Evolutionary conservation across 768 basidiomycete species (phyloP).

Genomic region (Cyathus striatus): DNA sequence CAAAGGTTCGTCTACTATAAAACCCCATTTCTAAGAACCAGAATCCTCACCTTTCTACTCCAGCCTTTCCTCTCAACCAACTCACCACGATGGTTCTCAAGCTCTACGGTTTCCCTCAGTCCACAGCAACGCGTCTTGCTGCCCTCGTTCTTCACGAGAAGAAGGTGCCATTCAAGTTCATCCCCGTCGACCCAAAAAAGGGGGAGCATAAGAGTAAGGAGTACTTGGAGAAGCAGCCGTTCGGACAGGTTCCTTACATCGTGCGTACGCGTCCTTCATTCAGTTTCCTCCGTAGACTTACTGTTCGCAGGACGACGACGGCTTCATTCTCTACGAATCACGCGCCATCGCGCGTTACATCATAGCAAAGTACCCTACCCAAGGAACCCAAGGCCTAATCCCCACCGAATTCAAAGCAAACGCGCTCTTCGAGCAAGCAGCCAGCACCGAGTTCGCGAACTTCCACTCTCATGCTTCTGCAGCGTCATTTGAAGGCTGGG

Average conservation of each 20-base stretch:
- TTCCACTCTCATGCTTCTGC: conserved; percentile 31
- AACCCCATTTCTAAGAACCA: too few relatives aligned
- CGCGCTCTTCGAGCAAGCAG: conserved; percentile 34
- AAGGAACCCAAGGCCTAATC: conserved; percentile 37
- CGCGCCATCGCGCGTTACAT: conserved; percentile 53
- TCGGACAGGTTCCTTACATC: conserved; percentile 58
- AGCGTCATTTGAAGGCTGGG: conserved; percentile 36
- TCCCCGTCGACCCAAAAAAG: conserved; percentile 35
- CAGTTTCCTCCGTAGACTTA: not conserved
- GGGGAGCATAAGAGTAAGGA: conserved; percentile 40
- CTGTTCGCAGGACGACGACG: conserved; percentile 39
- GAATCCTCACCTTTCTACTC: too few relatives aligned
- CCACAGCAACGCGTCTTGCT: conserved; percentile 49
- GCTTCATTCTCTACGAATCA: conserved; percentile 48
- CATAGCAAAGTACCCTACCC: conserved; percentile 36
- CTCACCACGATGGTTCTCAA: conserved; percentile 1
- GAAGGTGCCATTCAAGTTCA: conserved; percentile 48
- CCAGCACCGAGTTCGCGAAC: conserved; percentile 38
- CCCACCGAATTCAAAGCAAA: conserved; percentile 28
- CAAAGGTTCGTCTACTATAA: too few relatives aligned
- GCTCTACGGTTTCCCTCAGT: conserved; percentile 8
- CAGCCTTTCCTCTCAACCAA: not conserved
- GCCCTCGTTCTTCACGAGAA: conserved; percentile 50
- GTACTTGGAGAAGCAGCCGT: conserved; percentile 51
- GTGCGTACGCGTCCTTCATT: conserved; percentile 16